Conservation (phyloP, 1,284 basidiomycete genomes). For the Rhodotorula sp. region DNA sequence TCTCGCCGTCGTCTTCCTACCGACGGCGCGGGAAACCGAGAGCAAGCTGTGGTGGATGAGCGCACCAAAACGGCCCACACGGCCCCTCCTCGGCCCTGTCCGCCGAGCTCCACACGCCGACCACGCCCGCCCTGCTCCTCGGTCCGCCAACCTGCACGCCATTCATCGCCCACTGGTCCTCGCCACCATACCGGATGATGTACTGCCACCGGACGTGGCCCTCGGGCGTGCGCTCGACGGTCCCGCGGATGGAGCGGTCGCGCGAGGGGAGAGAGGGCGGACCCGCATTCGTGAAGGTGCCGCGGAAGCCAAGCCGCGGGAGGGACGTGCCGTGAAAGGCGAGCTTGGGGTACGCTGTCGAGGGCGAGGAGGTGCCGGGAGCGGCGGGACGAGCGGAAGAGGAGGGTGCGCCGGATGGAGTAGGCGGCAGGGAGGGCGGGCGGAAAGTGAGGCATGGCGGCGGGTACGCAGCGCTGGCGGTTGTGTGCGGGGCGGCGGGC, state of each 20-base stretch:
- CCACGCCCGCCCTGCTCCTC: conserved; percentile 11
- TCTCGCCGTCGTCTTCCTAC: background rate
- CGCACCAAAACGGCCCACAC: conserved; percentile 36
- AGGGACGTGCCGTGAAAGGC: conserved; percentile 21
- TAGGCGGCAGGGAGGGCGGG: background rate
- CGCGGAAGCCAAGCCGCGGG: conserved; percentile 27
- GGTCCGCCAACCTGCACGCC: conserved; percentile 28
- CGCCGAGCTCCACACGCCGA: conserved; percentile 30
- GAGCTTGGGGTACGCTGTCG: background rate
- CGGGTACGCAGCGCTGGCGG: background rate
- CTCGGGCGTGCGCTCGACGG: conserved; percentile 9
- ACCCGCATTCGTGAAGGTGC: conserved; percentile 15
- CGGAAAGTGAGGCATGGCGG: background rate
- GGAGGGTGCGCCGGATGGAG: background rate
- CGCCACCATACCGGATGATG: conserved; percentile 28
- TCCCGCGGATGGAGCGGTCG: conserved; percentile 27
- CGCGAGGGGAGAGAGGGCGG: background rate
- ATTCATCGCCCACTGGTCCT: conserved; percentile 34
- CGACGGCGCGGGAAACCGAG: too few relatives aligned
- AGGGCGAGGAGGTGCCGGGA: background rate
- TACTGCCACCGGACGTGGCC: conserved; percentile 18
- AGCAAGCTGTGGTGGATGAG: background rate
- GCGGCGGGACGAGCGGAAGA: background rate
- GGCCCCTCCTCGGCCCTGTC: conserved; percentile 27
- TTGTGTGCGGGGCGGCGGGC: background rate